Evolutionary conservation across 164 flowering plant species (phyloP), one percentile per base, ranked within the genome.

Genomic region (Kalanchoe fedtschenkoi): DNA sequence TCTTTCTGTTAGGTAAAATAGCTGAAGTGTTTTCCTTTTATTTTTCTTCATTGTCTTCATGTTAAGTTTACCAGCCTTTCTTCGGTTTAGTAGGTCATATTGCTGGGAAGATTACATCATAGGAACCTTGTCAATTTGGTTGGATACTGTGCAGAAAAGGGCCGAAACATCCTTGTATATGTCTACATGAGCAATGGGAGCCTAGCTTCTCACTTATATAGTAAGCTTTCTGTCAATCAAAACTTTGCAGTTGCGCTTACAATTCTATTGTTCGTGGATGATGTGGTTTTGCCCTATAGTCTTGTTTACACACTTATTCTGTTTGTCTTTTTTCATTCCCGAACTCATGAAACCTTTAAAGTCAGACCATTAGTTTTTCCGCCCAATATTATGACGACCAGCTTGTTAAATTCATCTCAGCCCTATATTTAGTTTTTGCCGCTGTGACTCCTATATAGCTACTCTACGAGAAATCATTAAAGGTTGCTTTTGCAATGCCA

Each of bases 101-200:
- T 93, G 63, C 77, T 93, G 63, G 97, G 97, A 66, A 83, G 96
- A 72, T 72, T 93, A 72, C 99, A 93, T 79, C 99, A 93, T 56
- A 80, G 99, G 57, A 90, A 88, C 77, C 96, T 93, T 26, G 95
- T 93, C 70, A 93, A 93, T 84, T 81, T 93, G 85, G 83, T 93
- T 58, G 99, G 99, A 43, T 93, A 93, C 70, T 93, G 99, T 78
- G 87, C 89, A 44, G 99, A 93, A 66, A 93, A 84, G 72, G 85
- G 91, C 42, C 91, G 84, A 65, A 84, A 83, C 73, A 93, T 93
- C 71, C 99, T 93, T 66, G 70, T 93, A 30, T 93, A 93, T 66
- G 96, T 90, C 65, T 90, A 80, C 69, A 90, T 93, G 99, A 88
- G 80, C 54, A 84, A 84, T 66, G 97, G 99, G 63, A 88, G 95